Evolutionary conservation across 345 rosid genomes (phyloP).

Genomic region (Heritiera littoralis): DNA sequence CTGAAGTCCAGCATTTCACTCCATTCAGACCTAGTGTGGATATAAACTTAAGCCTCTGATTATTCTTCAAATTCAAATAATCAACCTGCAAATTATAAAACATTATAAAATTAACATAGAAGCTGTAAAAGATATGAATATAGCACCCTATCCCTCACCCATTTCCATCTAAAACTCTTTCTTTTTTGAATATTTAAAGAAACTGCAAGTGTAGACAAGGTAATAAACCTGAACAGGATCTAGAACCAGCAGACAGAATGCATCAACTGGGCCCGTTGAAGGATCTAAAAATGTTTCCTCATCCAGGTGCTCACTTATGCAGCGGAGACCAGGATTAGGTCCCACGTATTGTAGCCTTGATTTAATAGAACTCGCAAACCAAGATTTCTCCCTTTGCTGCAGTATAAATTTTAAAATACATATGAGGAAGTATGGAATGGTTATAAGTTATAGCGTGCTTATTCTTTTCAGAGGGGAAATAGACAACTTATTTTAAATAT

Average conservation of each 20-base stretch:
- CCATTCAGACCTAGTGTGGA: conserved; percentile 39
- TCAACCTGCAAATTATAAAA: conserved; percentile 62
- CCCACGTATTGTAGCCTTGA: conserved; percentile 68
- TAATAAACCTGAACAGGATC: conserved; percentile 76
- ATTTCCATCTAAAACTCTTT: background rate
- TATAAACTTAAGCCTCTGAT: conserved; percentile 59
- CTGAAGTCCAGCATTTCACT: conserved; percentile 63
- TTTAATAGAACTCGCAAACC: conserved; percentile 68
- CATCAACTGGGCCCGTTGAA: conserved; percentile 60
- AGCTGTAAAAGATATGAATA: background rate
- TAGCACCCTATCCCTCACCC: background rate
- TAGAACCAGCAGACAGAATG: conserved; percentile 67
- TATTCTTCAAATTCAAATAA: conserved; percentile 84
- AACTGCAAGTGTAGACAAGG: conserved; percentile 10
- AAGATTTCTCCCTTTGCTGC: conserved; percentile 81
- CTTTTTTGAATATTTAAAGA: background rate
- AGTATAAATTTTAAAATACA: conserved; percentile 11
- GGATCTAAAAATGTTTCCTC: conserved; percentile 52
- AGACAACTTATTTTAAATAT: background rate
- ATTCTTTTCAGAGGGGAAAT: background rate
- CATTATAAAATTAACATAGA: background rate
- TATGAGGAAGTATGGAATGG: conserved; percentile 7
- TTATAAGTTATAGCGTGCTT: background rate
- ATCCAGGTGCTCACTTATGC: conserved; percentile 40
- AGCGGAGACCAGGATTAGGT: conserved; percentile 66